These are phyloP conservation scores for Daldinia grandis DNA, from an alignment of 495 filamentous ascomycete genomes.

Conservation along the genomic window DNA sequence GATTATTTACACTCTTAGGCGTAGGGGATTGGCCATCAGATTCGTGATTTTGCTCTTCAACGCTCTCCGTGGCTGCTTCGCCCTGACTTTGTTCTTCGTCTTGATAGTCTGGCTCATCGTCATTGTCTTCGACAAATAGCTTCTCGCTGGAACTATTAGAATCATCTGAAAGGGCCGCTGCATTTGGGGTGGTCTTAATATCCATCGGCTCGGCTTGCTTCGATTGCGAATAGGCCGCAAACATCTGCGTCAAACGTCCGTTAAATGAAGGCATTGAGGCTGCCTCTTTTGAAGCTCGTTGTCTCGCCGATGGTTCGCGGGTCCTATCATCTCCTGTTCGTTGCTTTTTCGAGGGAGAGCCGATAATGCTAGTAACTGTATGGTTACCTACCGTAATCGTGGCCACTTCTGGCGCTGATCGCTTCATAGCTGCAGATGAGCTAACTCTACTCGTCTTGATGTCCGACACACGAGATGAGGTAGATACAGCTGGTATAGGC, in stretches of 20 bases:
- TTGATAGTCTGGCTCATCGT: conserved; percentile 42
- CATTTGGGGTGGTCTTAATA: conserved; percentile 29
- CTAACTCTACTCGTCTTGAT: conserved; percentile 21
- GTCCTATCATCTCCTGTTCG: conserved; percentile 36
- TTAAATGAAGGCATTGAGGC: conserved; percentile 64
- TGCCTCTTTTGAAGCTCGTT: conserved; percentile 28
- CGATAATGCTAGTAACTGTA: conserved; percentile 68
- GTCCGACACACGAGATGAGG: conserved; percentile 50
- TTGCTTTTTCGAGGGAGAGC: conserved; percentile 53
- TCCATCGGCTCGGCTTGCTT: conserved; percentile 37
- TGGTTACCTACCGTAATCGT: conserved; percentile 89
- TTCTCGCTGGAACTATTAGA: conserved; percentile 46
- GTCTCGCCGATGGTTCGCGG: conserved; percentile 20
- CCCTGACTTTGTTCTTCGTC: conserved; percentile 29
- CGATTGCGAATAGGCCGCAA: conserved; percentile 72
- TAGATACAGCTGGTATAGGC: conserved; percentile 48
- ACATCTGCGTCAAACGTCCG: conserved; percentile 70
- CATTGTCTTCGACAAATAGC: conserved; percentile 48
- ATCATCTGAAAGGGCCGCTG: conserved; percentile 39
- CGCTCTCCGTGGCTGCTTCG: conserved; percentile 7
- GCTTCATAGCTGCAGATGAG: conserved; percentile 56
- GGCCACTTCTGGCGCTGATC: conserved; percentile 73
- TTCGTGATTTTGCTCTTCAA: conserved; percentile 1
- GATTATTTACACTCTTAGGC: background rate
- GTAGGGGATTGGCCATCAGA: conserved; percentile 2